A percentile compares a stretch with the other conserved stretches of the same genome.
phyloP scores from a whole-genome alignment of 73 alveolate genomes.

The Stentor coeruleus region DNA sequence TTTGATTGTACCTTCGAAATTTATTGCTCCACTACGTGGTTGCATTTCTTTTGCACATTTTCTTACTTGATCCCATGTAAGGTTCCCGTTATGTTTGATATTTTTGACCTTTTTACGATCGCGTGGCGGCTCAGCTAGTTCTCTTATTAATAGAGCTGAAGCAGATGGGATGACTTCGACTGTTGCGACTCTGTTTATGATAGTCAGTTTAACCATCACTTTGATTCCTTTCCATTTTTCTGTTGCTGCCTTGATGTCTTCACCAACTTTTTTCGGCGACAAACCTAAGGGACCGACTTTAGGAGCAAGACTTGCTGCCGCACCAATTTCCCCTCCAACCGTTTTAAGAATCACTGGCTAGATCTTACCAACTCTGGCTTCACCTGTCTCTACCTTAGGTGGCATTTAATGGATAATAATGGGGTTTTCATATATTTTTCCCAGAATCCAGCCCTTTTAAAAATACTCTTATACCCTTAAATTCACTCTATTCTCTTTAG shows the following conservation, averaged over 20 bases:
- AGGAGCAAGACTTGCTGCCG: conserved; percentile 84
- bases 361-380: too few species aligned
- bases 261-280: conserved; percentile 78
- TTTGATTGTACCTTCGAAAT: background rate
- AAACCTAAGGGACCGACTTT: conserved; percentile 82
- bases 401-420: too few species aligned
- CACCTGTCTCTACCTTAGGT: too few species aligned
- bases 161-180: conserved; percentile 75
- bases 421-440: too few species aligned
- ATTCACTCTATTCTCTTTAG: too few species aligned
- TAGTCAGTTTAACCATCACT: conserved; percentile 65
- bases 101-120: conserved; percentile 54
- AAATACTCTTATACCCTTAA: too few species aligned
- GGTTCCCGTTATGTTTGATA: conserved; percentile 37
- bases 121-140: conserved; percentile 62
- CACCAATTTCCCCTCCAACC: conserved; percentile 66
- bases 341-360: background rate
- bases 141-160: conserved; percentile 71
- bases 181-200: conserved; percentile 60
- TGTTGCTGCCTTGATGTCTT: conserved; percentile 56
- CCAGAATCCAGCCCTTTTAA: too few species aligned
- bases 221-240: conserved; percentile 63
- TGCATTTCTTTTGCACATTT: too few species aligned
- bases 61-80: too few species aligned
- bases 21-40: too few species aligned